Conservation (phyloP, 495 filamentous ascomycete genomes). For the Aspergillus ellipticus region DNA sequence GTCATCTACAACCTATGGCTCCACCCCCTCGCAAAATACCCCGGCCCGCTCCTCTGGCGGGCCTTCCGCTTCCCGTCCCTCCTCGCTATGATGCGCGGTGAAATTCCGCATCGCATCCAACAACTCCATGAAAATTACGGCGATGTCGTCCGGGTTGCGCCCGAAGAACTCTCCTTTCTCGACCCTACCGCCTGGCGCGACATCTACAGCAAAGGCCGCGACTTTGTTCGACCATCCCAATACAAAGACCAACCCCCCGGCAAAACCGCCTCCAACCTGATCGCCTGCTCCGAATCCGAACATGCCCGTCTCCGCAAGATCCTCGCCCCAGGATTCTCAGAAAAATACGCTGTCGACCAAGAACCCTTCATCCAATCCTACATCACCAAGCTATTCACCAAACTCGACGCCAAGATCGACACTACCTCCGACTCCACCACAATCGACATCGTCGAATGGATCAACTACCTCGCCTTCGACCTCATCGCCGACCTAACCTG, state of each 20-base stretch:
- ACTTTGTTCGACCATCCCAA: not conserved
- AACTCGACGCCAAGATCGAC: not conserved
- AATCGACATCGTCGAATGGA: conserved; percentile 15
- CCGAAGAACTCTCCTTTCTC: conserved; percentile 2
- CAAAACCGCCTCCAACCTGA: not conserved
- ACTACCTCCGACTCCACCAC: not conserved
- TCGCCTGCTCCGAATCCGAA: conserved; percentile 9
- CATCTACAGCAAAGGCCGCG: not conserved
- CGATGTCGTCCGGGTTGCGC: not conserved
- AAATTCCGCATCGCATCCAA: not conserved
- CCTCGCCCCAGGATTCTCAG: conserved; percentile 1
- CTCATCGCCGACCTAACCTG: conserved; percentile 17
- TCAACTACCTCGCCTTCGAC: conserved; percentile 20
- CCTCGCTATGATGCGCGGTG: not conserved
- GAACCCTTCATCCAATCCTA: not conserved
- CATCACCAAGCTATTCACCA: not conserved
- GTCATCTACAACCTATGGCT: conserved; percentile 21
- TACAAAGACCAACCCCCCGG: conserved; percentile 1
- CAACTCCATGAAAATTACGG: not conserved
- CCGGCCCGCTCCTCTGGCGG: conserved; percentile 21
- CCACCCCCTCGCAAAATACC: conserved; percentile 23
- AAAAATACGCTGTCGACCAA: not conserved
- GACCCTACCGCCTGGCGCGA: not conserved
- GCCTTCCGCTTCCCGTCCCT: conserved; percentile 7
- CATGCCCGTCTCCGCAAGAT: conserved; percentile 4